Percentiles rank a stretch among this genome's conserved stretches.
Evolutionary conservation across 306 rosid species (phyloP).

Genomic region (Gillenia trifoliata): DNA sequence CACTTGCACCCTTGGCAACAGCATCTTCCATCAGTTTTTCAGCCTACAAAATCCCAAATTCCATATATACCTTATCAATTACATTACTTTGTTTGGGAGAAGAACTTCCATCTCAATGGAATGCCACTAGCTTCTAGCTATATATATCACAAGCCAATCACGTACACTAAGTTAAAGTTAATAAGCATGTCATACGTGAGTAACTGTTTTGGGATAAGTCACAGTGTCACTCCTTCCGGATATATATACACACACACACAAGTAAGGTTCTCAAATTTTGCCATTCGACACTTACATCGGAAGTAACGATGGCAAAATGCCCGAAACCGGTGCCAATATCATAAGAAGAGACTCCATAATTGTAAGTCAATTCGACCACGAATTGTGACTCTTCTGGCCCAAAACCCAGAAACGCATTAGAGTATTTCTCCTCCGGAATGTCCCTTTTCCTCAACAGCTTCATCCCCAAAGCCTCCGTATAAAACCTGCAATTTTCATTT

Average conservation of each 20-base stretch:
- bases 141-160: too few species aligned
- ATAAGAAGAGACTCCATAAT: constrained; percentile 76
- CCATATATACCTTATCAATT: too few species aligned
- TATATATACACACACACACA: too few species aligned
- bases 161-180: too few species aligned
- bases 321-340: constrained; percentile 96
- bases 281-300: constrained; percentile 52
- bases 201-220: too few species aligned
- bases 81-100: too few species aligned
- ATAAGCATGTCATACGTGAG: too few species aligned
- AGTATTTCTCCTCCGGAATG: constrained; percentile 78
- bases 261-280: too few species aligned
- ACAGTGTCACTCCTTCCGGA: too few species aligned
- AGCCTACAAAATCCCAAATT: constrained; percentile 35
- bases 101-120: too few species aligned
- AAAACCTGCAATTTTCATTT: constrained; percentile 51
- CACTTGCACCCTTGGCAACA: constrained; percentile 63
- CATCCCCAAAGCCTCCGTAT: constrained; percentile 88
- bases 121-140: too few species aligned
- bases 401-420: constrained; percentile 90
- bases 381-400: constrained; percentile 76
- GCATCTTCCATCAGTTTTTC: constrained; percentile 68
- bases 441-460: constrained; percentile 78
- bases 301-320: constrained; percentile 80
- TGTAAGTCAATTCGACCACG: constrained; percentile 86